Percentiles rank a stretch among this genome's conserved stretches.
Evolutionary conservation across 306 rosid genomes (phyloP).

Genomic region (Inga laurina): DNA sequence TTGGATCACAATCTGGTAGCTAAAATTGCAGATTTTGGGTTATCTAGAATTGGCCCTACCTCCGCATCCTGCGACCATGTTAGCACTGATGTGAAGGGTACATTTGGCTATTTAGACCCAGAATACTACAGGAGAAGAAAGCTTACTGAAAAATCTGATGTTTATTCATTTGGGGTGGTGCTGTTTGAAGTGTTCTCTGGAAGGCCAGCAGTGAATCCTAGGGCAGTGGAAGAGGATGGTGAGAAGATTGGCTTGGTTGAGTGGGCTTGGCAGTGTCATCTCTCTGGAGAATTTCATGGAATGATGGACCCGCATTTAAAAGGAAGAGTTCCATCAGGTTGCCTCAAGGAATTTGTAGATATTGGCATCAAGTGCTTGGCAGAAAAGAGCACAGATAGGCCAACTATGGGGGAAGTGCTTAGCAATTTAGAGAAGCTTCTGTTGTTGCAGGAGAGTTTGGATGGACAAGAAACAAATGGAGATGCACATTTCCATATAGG

Average conservation of each 20-base stretch:
- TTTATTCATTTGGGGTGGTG: constrained; percentile 67
- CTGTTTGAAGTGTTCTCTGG: constrained; percentile 55
- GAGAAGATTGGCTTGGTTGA: constrained; percentile 41
- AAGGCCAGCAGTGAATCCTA: constrained; percentile 40
- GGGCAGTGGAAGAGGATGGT: constrained; percentile 31
- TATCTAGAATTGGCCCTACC: constrained; percentile 40
- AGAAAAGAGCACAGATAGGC: constrained; percentile 36
- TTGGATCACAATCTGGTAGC: constrained; percentile 48
- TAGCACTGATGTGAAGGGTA: constrained; percentile 49
- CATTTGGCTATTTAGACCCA: constrained; percentile 48
- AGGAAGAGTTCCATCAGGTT: constrained; percentile 28
- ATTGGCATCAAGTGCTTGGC: constrained; percentile 37
- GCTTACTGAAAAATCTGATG: constrained; percentile 54
- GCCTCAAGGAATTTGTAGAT: constrained; percentile 40
- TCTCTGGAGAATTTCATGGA: constrained; percentile 19
- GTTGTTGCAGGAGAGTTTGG: constrained; percentile 21
- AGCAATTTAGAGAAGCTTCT: constrained; percentile 37
- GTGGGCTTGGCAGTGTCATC: constrained; percentile 47
- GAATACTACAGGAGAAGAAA: constrained; percentile 43
- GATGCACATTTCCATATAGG: background rate
- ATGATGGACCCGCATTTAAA: constrained; percentile 45
- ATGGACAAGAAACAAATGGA: constrained; percentile 19
- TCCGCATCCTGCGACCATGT: constrained; percentile 36
- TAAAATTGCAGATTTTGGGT: constrained; percentile 60
- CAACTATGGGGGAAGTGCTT: constrained; percentile 47